These are phyloP conservation scores for Trichoderma koningii DNA, from an alignment of 2,329 filamentous ascomycete species.

Conservation along the genomic window DNA sequence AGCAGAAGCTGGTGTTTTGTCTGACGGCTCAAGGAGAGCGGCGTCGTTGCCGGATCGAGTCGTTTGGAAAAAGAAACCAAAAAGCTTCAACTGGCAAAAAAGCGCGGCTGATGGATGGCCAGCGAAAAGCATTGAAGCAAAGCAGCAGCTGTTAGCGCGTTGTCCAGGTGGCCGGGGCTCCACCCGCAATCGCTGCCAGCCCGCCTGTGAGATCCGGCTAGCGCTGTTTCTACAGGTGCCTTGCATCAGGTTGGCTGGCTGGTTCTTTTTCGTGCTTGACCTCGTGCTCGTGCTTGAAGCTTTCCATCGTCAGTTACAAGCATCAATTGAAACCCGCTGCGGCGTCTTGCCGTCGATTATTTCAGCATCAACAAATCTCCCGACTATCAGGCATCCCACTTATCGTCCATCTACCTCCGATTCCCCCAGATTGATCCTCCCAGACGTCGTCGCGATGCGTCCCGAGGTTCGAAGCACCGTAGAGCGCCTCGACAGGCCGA, in stretches of 20 bases:
- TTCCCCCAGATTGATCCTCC: neutral
- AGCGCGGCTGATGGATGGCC: conserved; percentile 23
- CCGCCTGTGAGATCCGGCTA: conserved; percentile 19
- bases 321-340: neutral
- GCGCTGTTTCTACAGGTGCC: conserved; percentile 19
- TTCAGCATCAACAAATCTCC: neutral
- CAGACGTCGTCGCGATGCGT: conserved; percentile 44
- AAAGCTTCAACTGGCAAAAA: conserved; percentile 26
- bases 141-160: conserved; percentile 24
- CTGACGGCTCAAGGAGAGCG: conserved; percentile 20
- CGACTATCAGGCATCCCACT: neutral
- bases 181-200: conserved; percentile 19
- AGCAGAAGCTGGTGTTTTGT: neutral
- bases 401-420: too few relatives aligned
- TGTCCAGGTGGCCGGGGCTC: conserved; percentile 19
- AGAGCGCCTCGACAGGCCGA: conserved; percentile 89
- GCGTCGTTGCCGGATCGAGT: conserved; percentile 2
- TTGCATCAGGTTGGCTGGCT: conserved; percentile 24
- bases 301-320: neutral
- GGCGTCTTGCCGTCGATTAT: neutral
- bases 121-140: neutral
- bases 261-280: conserved; percentile 1
- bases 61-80: conserved; percentile 6
- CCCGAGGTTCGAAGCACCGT: conserved; percentile 67
- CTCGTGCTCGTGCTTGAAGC: neutral